These are phyloP conservation scores for Amoebophrya sp. DNA, from an alignment of 169 alveolate species.

Conservation along the genomic window DNA sequence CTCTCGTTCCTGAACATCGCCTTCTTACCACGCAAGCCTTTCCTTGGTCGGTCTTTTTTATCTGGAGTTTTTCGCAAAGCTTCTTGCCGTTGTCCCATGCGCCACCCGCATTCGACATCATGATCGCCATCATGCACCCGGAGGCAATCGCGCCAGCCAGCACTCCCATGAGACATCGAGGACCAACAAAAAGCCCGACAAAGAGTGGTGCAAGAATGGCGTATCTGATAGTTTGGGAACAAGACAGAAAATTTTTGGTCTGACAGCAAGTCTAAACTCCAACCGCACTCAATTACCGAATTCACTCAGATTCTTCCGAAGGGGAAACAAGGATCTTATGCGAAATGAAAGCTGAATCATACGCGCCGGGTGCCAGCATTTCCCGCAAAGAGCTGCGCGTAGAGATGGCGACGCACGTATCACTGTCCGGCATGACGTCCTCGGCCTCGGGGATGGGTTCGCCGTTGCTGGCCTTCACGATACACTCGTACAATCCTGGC, in stretches of 20 bases:
- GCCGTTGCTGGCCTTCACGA: not conserved
- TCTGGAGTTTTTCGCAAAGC: slow-evolving; percentile 52
- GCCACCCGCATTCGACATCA: slow-evolving; percentile 65
- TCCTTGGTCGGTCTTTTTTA: not conserved
- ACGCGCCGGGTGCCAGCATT: slow-evolving; percentile 63
- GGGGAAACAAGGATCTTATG: too few relatives aligned
- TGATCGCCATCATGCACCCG: slow-evolving; percentile 65
- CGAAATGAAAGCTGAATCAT: too few relatives aligned
- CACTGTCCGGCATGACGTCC: slow-evolving; percentile 61
- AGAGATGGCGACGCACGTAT: slow-evolving; percentile 62
- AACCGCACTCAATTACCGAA: too few relatives aligned
- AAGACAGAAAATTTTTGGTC: too few relatives aligned
- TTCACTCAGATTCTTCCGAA: too few relatives aligned
- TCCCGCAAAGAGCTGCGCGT: slow-evolving; percentile 60
- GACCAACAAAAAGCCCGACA: slow-evolving; percentile 63
- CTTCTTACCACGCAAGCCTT: slow-evolving; percentile 57
- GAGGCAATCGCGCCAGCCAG: slow-evolving; percentile 68
- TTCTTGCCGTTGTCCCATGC: slow-evolving; percentile 74
- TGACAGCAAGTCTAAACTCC: too few relatives aligned
- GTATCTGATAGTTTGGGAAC: slow-evolving; percentile 39
- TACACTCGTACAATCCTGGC: not conserved
- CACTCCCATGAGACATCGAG: slow-evolving; percentile 68
- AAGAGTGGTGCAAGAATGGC: slow-evolving; percentile 56
- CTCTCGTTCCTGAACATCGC: too few relatives aligned
- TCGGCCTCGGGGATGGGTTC: slow-evolving; percentile 52